Evolutionary conservation across 116 monocot genomes (phyloP).

Genomic region (Zostera marina): DNA sequence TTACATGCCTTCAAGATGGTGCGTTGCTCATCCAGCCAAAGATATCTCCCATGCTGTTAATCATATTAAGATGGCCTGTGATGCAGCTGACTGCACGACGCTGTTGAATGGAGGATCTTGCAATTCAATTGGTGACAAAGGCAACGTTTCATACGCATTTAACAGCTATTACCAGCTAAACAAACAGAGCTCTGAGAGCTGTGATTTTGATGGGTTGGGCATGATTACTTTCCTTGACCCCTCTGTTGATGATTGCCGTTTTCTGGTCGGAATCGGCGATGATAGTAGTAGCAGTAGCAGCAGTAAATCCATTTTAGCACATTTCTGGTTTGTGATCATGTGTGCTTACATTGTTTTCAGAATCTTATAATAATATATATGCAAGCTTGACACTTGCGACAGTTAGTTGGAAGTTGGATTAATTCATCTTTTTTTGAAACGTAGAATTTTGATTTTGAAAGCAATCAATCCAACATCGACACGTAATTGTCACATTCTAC

Average conservation of each 20-base stretch:
- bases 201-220: constrained; percentile 82
- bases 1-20: constrained; percentile 78
- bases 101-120: constrained; percentile 70
- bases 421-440: too few relatives aligned
- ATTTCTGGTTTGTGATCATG: constrained; percentile 22
- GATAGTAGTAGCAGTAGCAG: too few relatives aligned
- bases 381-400: too few relatives aligned
- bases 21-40: constrained; percentile 51
- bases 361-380: constrained; percentile 10
- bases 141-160: constrained; percentile 82
- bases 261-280: constrained; percentile 73
- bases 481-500: too few relatives aligned
- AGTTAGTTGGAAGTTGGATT: too few relatives aligned
- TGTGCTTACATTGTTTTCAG: constrained; percentile 24
- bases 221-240: constrained; percentile 94
- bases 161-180: constrained; percentile 86
- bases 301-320: constrained; percentile 12
- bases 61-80: constrained; percentile 70
- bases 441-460: too few relatives aligned
- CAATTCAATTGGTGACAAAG: constrained; percentile 60
- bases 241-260: constrained; percentile 60
- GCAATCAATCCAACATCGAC: too few relatives aligned
- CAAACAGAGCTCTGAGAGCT: constrained; percentile 54
- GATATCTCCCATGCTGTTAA: constrained; percentile 28
- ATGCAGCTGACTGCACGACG: constrained; percentile 67